Base-by-base conservation (phyloP, 129 eudicot species). In the Helianthus annuus region DNA sequence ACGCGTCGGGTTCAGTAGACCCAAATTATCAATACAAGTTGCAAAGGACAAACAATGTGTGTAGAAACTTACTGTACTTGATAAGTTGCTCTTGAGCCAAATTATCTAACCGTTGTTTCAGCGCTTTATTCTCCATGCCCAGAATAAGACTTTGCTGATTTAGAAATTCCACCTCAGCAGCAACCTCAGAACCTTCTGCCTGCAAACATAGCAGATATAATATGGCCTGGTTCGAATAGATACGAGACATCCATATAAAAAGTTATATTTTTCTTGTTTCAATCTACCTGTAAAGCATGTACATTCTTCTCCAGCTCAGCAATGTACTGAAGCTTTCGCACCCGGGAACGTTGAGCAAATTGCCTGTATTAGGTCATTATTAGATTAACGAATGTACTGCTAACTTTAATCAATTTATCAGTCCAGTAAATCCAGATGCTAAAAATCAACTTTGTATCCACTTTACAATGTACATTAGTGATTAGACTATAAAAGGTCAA, bases 321-420 rank as follows among this genome's bases (percentile, higher is more conserved):
- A 15, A 95, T 95, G 88, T 95, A 90, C 84, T 95, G 99, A 80
- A 94, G 96, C 87, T 94, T 94, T 61, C 98, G 73, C 52, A 95
- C 99, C 70, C 99, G 89, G 3, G 99, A 95, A 39, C 99, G 94
- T 72, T 95, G 99, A 59, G 99, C 99, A 79, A 90, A 95, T 88
- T 95, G 96, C 85, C 99, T 95, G 91, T 68, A 84, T 63, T 69
- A 59, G 22, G 60, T 58, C 73, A 48, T 39, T 62, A 54, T 15
- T 64, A 32, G 62, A 68, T 76, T 22, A 14, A 52, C 14, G 2
- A 5, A 16, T 32, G 60, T 7, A 72, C 58, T 14, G 13, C 32
- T 44, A 71, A 24, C 32, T 71, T 71, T 29, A 56, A 61, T 48
- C 61, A 13, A 29, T 42, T 16, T 10, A 53, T 13, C 45, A 64